Conservation (phyloP, 257 asterid genomes). For the Salvia splendens region DNA sequence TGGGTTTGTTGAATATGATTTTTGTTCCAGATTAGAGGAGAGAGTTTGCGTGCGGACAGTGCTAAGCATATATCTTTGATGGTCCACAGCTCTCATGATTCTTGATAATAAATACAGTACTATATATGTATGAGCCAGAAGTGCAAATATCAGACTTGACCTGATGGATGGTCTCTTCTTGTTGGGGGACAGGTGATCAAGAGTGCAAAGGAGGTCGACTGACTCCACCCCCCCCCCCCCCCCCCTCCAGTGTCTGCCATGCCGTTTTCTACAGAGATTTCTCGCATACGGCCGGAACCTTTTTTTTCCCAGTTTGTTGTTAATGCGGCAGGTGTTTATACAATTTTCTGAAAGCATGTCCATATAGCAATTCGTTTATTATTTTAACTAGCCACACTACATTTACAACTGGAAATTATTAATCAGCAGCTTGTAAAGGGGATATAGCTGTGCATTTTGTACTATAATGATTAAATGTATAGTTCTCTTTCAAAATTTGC, state of each 20-base stretch:
- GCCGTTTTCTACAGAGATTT: neutral
- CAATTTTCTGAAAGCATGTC: neutral
- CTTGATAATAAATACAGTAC: slow-evolving; percentile 44
- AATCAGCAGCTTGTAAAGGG: slow-evolving; percentile 28
- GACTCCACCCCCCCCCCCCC: slow-evolving; percentile 21
- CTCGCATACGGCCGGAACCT: too few species aligned
- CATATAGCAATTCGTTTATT: slow-evolving; percentile 27
- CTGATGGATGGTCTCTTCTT: slow-evolving; percentile 54
- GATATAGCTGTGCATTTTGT: slow-evolving; percentile 32
- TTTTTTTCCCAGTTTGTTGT: neutral
- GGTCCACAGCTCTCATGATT: slow-evolving; percentile 68
- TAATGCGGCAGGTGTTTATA: slow-evolving; percentile 21
- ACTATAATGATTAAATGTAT: slow-evolving; percentile 28
- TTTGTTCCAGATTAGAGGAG: slow-evolving; percentile 78
- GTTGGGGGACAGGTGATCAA: slow-evolving; percentile 69
- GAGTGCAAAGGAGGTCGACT: slow-evolving; percentile 65
- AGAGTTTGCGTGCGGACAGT: slow-evolving; percentile 63
- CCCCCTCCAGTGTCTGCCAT: neutral
- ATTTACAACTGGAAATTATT: slow-evolving; percentile 21
- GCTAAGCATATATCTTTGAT: slow-evolving; percentile 63
- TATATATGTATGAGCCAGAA: slow-evolving; percentile 29
- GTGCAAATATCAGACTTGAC: slow-evolving; percentile 44
- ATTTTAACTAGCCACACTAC: neutral
- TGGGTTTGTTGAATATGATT: slow-evolving; percentile 44
- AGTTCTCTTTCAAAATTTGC: slow-evolving; percentile 22